These are phyloP conservation scores for Phaffia tasmanica DNA, from an alignment of 768 basidiomycete species.

Conservation along the genomic window DNA sequence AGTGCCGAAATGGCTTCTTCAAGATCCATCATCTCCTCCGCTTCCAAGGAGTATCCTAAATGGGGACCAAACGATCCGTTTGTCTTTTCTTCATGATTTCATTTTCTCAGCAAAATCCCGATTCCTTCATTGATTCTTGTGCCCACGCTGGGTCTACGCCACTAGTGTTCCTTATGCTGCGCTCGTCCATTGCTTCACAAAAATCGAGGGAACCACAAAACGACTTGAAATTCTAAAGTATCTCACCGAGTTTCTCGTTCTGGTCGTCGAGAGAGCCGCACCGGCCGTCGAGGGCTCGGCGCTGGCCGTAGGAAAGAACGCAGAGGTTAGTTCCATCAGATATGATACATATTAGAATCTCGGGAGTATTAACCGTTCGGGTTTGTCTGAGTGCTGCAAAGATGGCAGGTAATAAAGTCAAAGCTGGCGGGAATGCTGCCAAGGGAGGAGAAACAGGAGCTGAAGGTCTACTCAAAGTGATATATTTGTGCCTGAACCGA, in stretches of 20 bases:
- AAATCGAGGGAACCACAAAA: constrained; percentile 91
- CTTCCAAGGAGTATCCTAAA: constrained; percentile 4
- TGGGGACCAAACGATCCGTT: constrained; percentile 8
- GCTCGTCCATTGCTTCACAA: constrained; percentile 70
- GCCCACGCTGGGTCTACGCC: background rate
- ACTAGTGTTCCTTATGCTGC: constrained; percentile 89
- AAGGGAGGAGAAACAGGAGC: constrained; percentile 47
- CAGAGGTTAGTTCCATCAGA: no score
- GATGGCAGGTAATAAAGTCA: background rate
- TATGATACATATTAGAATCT: no score
- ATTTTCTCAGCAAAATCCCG: background rate
- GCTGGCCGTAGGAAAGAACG: no score
- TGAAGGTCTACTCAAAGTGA: constrained; percentile 67
- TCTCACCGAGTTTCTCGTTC: constrained; percentile 74
- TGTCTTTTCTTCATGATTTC: background rate
- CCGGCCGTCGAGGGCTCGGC: no score
- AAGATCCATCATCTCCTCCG: no score
- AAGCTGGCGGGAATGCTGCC: constrained; percentile 1
- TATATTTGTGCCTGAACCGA: constrained; percentile 94
- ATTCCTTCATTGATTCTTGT: background rate
- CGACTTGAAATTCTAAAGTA: constrained; percentile 82
- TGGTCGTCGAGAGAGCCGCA: constrained; percentile 77
- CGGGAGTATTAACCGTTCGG: no score
- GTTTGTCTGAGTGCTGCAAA: background rate
- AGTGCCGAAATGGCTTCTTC: background rate